These are phyloP conservation scores for Globisporangium heterothallicum DNA, from an alignment of 352 stramenopile species.

Conservation along the genomic window DNA sequence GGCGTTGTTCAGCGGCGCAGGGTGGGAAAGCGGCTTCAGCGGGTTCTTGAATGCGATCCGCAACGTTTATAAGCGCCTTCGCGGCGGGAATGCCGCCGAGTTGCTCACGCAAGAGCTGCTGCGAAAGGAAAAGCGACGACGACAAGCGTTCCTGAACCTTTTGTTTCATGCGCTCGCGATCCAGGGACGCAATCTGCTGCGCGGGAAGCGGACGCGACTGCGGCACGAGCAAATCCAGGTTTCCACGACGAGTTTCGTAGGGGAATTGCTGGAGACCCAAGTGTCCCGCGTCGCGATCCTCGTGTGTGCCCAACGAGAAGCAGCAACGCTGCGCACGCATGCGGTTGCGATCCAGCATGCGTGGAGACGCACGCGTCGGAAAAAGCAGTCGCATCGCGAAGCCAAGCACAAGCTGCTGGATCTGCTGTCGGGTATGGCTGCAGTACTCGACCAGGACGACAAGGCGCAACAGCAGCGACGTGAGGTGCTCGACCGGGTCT, in stretches of 20 bases:
- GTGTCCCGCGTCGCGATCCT: background rate
- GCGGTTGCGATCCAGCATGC: constrained; percentile 21
- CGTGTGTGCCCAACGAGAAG: background rate
- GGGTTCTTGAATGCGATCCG: background rate
- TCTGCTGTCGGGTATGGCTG: constrained; percentile 17
- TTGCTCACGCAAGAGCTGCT: constrained; percentile 7
- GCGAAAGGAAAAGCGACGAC: background rate
- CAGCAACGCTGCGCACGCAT: background rate
- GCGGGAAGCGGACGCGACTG: constrained; percentile 3
- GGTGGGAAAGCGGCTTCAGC: background rate
- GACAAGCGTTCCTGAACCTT: constrained; percentile 1
- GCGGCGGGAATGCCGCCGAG: constrained; percentile 3
- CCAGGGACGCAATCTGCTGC: constrained; percentile 8
- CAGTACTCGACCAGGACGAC: constrained; percentile 14
- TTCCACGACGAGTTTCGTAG: background rate
- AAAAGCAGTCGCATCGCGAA: constrained; percentile 10
- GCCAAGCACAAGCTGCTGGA: constrained; percentile 22
- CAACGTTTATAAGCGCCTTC: constrained; percentile 4
- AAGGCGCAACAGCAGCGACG: constrained; percentile 7
- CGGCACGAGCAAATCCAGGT: constrained; percentile 3
- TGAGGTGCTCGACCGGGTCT: background rate
- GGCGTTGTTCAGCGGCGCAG: background rate
- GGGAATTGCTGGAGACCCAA: constrained; percentile 1
- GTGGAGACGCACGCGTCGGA: constrained; percentile 18
- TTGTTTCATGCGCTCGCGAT: constrained; percentile 5